phyloP scores from a whole-genome alignment of 495 filamentous ascomycete species.

The Geoglossum glabrum region DNA sequence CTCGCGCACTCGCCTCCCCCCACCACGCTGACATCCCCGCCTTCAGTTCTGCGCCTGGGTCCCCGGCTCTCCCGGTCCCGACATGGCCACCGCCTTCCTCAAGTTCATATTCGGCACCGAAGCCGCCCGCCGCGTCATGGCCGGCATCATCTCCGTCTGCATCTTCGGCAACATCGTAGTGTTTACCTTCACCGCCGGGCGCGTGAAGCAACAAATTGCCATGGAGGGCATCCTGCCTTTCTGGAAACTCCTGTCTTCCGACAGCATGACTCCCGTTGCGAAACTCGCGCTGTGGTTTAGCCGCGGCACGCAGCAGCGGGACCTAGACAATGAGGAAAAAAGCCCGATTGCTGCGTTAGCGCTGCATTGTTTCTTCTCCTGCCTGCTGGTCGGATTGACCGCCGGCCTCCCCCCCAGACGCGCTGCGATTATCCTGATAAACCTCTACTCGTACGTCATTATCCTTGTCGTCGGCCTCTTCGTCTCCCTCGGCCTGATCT shows the following conservation, averaged over 20 bases:
- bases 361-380: not conserved
- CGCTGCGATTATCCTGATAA: conserved; percentile 8
- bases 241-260: conserved; percentile 24
- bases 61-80: not conserved
- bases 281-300: too few relatives aligned
- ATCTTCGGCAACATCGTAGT: conserved; percentile 30
- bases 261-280: conserved; percentile 16
- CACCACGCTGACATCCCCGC: conserved; percentile 19
- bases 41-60: conserved; percentile 8
- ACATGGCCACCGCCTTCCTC: conserved; percentile 13
- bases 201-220: conserved; percentile 23
- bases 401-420: not conserved
- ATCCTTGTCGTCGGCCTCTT: conserved; percentile 16
- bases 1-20: conserved; percentile 24
- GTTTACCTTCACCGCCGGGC: conserved; percentile 28
- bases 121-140: conserved; percentile 15
- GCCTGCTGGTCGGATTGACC: not conserved
- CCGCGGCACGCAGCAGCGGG: too few relatives aligned
- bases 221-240: conserved; percentile 31
- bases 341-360: not conserved
- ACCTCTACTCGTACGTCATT: conserved; percentile 15
- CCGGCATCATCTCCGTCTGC: conserved; percentile 24
- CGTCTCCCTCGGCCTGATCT: conserved; percentile 18
- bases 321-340: not conserved
- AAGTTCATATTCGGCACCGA: conserved; percentile 9